Conservation (phyloP, 306 rosid genomes). For the Rubus parviflorus region DNA sequence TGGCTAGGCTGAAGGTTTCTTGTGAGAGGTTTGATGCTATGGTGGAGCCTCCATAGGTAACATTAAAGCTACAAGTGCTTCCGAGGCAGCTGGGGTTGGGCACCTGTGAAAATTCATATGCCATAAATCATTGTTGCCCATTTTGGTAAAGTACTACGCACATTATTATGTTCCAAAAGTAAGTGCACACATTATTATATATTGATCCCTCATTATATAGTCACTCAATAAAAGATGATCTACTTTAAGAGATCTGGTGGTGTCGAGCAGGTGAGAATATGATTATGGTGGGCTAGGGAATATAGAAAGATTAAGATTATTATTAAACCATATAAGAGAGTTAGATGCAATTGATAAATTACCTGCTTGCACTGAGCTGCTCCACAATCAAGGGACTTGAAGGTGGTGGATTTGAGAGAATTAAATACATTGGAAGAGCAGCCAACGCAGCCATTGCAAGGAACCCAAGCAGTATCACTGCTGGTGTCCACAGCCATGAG, state of each 20-base stretch:
- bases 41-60: conserved; percentile 76
- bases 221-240: background rate
- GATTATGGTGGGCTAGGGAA: too few species aligned
- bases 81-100: conserved; percentile 76
- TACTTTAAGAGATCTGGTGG: background rate
- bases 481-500: conserved; percentile 85
- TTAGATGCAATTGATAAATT: background rate
- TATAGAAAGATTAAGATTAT: too few species aligned
- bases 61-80: conserved; percentile 70
- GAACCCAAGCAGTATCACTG: conserved; percentile 88
- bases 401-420: conserved; percentile 53
- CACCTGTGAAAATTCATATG: conserved; percentile 59
- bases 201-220: background rate
- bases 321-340: background rate
- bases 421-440: conserved; percentile 53
- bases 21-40: conserved; percentile 65
- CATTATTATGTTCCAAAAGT: background rate
- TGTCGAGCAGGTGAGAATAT: too few species aligned
- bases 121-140: background rate
- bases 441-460: conserved; percentile 76
- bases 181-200: background rate
- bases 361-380: conserved; percentile 87
- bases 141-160: background rate
- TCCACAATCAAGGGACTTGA: conserved; percentile 43
- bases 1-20: conserved; percentile 73